Evolutionary conservation across 2,329 filamentous ascomycete species (phyloP), one percentile per base, ranked within the genome.

Genomic region (Sclerotinia borealis): DNA sequence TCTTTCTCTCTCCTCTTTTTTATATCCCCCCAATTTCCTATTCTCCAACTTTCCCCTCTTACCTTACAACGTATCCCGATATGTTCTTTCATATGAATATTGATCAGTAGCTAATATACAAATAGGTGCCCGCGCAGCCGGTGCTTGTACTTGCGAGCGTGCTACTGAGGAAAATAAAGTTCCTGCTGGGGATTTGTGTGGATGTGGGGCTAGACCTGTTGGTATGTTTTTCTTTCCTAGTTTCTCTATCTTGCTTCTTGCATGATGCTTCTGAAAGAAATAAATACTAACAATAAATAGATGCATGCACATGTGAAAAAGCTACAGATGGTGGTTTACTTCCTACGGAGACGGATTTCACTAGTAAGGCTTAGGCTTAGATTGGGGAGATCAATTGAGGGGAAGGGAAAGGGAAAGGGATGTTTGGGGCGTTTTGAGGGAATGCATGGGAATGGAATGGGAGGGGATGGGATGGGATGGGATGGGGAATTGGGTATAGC

Each of bases 221-320:
- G 81, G 89, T 90, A 80, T 76, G 85, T 79, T 37, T 34, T 25
- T n/a, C n/a, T 22, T 49, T 25, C 22, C 11, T 47, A n/a, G n/a
- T n/a, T 11, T 2, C 29, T 13, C 15, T 3, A n/a, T 22, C 19
- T 10, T 49, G 13, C n/a, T 19, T 17, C n/a, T n/a, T n/a, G n/a
- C n/a, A n/a, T n/a, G n/a, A n/a, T n/a, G n/a, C 13, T n/a, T 22
- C 1, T 9, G 2, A 2, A 17, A 17, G 1, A 6, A n/a, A 31
- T 15, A 36, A 7, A 13, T n/a, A 55, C 47, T 60, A 29, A 66
- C 31, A 36, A 31, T 62, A 4, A 31, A 49, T 65, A 87, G 86
- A 80, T 73, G 86, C 83, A 29, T 95, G 91, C 79, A 95, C 89
- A n/a, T 96, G 92, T 75, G 88, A 92, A 77, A 93, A 91, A 76